Evolutionary conservation across 1,139 yeast genomes (phyloP).

Genomic region (Pichia sp.): DNA sequence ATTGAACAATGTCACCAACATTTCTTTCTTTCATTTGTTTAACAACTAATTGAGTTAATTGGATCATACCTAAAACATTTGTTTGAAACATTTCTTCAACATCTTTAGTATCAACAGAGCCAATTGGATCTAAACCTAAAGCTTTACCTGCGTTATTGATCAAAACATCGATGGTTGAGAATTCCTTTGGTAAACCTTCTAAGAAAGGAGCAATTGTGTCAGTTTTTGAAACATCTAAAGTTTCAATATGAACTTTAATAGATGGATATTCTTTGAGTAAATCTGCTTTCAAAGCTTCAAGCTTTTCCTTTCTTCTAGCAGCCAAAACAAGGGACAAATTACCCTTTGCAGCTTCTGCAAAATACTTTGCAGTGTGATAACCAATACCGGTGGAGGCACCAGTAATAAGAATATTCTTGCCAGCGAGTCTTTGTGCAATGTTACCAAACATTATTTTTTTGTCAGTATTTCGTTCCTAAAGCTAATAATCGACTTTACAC

Average conservation of each 20-base stretch:
- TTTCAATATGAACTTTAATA: constrained; percentile 35
- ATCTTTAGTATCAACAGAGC: constrained; percentile 36
- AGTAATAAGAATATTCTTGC: constrained; percentile 31
- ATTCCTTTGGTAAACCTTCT: constrained; percentile 37
- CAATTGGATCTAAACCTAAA: constrained; percentile 40
- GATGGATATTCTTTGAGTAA: constrained; percentile 33
- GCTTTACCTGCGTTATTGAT: constrained; percentile 51
- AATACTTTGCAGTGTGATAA: constrained; percentile 30
- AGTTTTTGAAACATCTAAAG: constrained; percentile 40
- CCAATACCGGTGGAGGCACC: constrained; percentile 39
- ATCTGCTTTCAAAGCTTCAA: constrained; percentile 33
- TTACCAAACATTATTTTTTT: constrained; percentile 38
- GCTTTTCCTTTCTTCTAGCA: constrained; percentile 44
- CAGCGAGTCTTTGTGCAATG: constrained; percentile 55
- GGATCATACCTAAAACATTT: constrained; percentile 43
- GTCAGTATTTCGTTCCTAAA: background rate
- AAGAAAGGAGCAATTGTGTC: constrained; percentile 39
- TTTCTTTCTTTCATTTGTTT: constrained; percentile 41
- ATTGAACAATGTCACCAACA: constrained; percentile 42
- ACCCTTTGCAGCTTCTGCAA: constrained; percentile 41
- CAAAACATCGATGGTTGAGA: constrained; percentile 41
- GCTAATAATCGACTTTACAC: too few relatives aligned
- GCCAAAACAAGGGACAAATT: constrained; percentile 40
- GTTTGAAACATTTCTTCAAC: constrained; percentile 44
- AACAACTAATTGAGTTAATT: constrained; percentile 42